These are phyloP conservation scores for Colletotrichum simmondsii DNA, from an alignment of 2,329 filamentous ascomycete genomes.

Conservation along the genomic window DNA sequence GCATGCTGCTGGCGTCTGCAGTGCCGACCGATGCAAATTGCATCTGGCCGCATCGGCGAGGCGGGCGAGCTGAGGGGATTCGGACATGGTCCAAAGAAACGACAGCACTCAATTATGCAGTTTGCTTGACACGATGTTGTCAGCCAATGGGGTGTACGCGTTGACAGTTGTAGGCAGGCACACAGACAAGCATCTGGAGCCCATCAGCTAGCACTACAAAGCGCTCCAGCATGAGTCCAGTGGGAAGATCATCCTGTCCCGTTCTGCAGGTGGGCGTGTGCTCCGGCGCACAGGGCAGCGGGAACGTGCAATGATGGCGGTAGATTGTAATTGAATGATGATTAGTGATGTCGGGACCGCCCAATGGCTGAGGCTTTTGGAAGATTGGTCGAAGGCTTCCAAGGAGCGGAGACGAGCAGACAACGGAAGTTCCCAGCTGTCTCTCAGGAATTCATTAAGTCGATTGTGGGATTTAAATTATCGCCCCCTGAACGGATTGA, in stretches of 20 bases:
- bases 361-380: constrained; percentile 9
- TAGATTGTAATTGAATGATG: constrained; percentile 14
- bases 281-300: constrained; percentile 28
- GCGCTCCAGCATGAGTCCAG: neutral
- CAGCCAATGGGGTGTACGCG: constrained; percentile 10
- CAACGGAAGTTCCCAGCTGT: neutral
- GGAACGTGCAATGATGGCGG: constrained; percentile 15
- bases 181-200: constrained; percentile 10
- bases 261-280: constrained; percentile 19
- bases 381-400: constrained; percentile 19
- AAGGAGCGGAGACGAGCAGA: neutral
- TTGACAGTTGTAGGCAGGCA: constrained; percentile 1
- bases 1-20: constrained; percentile 29
- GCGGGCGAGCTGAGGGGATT: constrained; percentile 24
- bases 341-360: constrained; percentile 15
- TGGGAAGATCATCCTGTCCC: constrained; percentile 26
- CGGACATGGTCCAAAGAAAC: constrained; percentile 26
- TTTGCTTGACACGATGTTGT: constrained; percentile 14
- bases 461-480: constrained; percentile 15
- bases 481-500: neutral
- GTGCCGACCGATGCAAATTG: constrained; percentile 12
- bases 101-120: constrained; percentile 6
- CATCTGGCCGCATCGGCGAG: constrained; percentile 17
- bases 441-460: neutral
- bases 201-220: neutral